Conservation (phyloP, 2,329 filamentous ascomycete species). For the Kalmusia sp. region DNA sequence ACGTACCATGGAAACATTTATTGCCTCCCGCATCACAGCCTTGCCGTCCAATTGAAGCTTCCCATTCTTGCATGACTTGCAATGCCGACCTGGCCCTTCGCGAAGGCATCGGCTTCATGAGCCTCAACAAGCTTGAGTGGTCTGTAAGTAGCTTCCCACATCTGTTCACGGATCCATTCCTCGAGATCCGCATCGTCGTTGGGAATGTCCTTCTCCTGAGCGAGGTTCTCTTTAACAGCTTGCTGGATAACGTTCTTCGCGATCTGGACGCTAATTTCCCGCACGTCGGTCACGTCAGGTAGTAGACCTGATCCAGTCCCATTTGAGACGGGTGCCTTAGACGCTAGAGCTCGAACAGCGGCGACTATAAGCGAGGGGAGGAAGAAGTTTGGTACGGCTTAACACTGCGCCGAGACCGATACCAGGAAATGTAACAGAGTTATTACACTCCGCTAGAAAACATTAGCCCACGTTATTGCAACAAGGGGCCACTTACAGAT, state of each 20-base stretch:
- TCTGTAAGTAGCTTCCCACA: slow-evolving; percentile 78
- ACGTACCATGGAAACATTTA: not conserved
- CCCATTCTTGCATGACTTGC: slow-evolving; percentile 32
- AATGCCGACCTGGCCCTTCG: slow-evolving; percentile 64
- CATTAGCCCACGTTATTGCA: slow-evolving; percentile 10
- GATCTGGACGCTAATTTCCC: slow-evolving; percentile 78
- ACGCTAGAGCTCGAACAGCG: slow-evolving; percentile 75
- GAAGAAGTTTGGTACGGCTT: slow-evolving; percentile 69
- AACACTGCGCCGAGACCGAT: slow-evolving; percentile 83
- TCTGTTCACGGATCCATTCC: slow-evolving; percentile 77
- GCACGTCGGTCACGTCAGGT: slow-evolving; percentile 77
- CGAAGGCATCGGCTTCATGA: slow-evolving; percentile 61
- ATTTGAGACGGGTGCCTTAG: slow-evolving; percentile 72
- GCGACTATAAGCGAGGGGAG: slow-evolving; percentile 83
- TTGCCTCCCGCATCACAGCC: not conserved
- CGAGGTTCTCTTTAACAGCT: slow-evolving; percentile 73
- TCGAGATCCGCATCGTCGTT: slow-evolving; percentile 62
- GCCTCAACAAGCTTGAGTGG: slow-evolving; percentile 64
- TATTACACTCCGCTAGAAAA: slow-evolving; percentile 80
- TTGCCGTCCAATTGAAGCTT: slow-evolving; percentile 11
- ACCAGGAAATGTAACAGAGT: slow-evolving; percentile 83
- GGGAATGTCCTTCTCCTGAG: slow-evolving; percentile 71
- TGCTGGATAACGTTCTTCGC: slow-evolving; percentile 76
- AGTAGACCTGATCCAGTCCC: slow-evolving; percentile 70
- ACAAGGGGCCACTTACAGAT: slow-evolving; percentile 52